Conservation (phyloP, 192 early-diverging fungal species). For the Coemansia sp. region DNA sequence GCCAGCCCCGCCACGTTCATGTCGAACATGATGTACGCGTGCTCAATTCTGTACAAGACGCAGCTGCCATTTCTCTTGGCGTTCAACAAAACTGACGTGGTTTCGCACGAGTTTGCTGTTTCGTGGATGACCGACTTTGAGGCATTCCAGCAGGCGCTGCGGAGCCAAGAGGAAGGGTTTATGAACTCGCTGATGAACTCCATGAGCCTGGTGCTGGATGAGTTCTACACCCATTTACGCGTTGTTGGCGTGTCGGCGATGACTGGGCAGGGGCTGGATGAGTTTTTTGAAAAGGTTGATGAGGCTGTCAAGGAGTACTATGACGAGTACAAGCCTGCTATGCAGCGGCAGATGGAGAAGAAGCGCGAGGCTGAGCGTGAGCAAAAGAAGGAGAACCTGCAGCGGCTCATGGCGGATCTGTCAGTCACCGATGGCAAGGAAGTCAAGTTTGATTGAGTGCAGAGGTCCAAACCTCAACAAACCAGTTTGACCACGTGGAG, state of each 20-base stretch:
- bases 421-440: constrained; percentile 56
- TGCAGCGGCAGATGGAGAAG: constrained; percentile 70
- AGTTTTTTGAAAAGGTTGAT: constrained; percentile 78
- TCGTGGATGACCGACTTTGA: constrained; percentile 99
- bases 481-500: background rate
- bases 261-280: constrained; percentile 89
- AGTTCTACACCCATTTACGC: constrained; percentile 85
- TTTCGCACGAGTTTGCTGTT: constrained; percentile 82
- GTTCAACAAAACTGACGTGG: constrained; percentile 96
- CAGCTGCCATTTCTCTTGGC: constrained; percentile 92
- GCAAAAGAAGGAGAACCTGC: constrained; percentile 69
- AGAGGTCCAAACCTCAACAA: background rate
- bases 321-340: constrained; percentile 79
- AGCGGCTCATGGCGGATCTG: constrained; percentile 86
- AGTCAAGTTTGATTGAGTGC: constrained; percentile 16
- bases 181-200: constrained; percentile 91
- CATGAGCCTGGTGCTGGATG: constrained; percentile 95
- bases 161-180: constrained; percentile 75
- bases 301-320: constrained; percentile 84
- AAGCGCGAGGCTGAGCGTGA: constrained; percentile 60
- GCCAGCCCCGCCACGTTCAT: constrained; percentile 93
- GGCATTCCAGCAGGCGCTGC: constrained; percentile 82
- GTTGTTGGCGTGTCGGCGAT: constrained; percentile 87
- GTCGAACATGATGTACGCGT: constrained; percentile 99
- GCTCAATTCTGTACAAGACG: constrained; percentile 96